Evolutionary conservation across 148 eudicot species (phyloP).

Genomic region (Bassia scoparia): DNA sequence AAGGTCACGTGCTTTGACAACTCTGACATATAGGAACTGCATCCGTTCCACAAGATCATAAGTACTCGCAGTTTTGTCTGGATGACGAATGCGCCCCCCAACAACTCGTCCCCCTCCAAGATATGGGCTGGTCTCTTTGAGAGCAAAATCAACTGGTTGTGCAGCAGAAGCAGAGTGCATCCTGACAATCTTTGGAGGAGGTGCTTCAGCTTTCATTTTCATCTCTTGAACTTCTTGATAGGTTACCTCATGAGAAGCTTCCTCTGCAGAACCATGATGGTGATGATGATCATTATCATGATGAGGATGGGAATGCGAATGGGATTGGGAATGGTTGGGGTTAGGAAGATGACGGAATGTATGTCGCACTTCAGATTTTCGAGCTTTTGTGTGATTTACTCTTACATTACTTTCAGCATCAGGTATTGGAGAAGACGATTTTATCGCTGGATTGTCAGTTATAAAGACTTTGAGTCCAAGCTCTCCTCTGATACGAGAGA

Average conservation of each 20-base stretch:
- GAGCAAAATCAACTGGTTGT: constrained; percentile 83
- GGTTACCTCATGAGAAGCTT: constrained; percentile 41
- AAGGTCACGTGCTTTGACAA: constrained; percentile 92
- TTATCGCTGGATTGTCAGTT: constrained; percentile 73
- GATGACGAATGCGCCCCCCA: constrained; percentile 76
- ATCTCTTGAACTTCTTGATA: constrained; percentile 65
- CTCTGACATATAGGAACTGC: constrained; percentile 84
- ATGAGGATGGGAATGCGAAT: constrained; percentile 20
- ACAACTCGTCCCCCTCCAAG: constrained; percentile 96
- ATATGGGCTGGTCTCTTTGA: constrained; percentile 93
- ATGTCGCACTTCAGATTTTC: constrained; percentile 54
- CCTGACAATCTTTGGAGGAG: constrained; percentile 65
- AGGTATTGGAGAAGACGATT: constrained; percentile 54
- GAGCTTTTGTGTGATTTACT: constrained; percentile 21
- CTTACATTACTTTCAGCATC: constrained; percentile 26
- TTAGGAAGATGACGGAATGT: constrained; percentile 80
- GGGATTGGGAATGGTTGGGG: constrained; percentile 27
- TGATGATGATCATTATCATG: constrained; percentile 28
- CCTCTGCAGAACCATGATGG: constrained; percentile 18
- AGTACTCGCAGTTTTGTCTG: constrained; percentile 60
- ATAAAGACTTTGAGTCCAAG: constrained; percentile 83
- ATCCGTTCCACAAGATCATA: constrained; percentile 90
- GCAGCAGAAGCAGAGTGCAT: constrained; percentile 70
- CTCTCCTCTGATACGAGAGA: constrained; percentile 84
- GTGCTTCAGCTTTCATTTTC: constrained; percentile 65